A percentile compares a stretch with the other conserved stretches of the same genome.
These are phyloP conservation scores for Trichoderma citrinoviride DNA, from an alignment of 2,329 filamentous ascomycete genomes.

Conservation along the genomic window DNA sequence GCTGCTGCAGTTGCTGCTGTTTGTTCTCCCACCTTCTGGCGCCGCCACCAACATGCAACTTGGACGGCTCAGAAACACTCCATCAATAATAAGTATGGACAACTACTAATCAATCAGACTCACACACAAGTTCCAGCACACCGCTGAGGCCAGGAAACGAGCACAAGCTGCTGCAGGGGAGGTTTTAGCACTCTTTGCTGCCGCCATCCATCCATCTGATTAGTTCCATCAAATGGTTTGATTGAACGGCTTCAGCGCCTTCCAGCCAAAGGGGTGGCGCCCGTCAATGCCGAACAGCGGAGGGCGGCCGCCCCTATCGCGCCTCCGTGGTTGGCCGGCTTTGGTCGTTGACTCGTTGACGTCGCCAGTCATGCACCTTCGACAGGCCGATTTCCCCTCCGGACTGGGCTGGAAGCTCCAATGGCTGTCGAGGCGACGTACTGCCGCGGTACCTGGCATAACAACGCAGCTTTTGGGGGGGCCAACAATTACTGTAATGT, in stretches of 20 bases:
- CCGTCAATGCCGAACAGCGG: neutral
- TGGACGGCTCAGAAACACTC: too few relatives aligned
- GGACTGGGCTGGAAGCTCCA: neutral
- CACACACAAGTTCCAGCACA: too few relatives aligned
- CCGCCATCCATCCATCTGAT: too few relatives aligned
- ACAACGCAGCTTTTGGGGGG: neutral
- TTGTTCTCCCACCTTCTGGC: too few relatives aligned
- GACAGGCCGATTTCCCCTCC: neutral
- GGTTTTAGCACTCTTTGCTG: neutral
- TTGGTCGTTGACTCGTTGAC: too few relatives aligned
- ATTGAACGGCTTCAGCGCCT: neutral
- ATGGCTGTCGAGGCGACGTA: neutral
- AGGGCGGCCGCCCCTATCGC: neutral
- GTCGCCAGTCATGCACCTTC: neutral
- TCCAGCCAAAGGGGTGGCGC: neutral
- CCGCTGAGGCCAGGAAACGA: too few relatives aligned
- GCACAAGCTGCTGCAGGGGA: too few relatives aligned
- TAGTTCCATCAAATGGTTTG: too few relatives aligned
- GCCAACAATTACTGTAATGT: neutral
- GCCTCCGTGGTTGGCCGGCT: neutral
- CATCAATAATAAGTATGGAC: too few relatives aligned
- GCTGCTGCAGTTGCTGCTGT: too few relatives aligned
- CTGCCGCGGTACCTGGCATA: constrained; percentile 18
- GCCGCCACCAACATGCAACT: too few relatives aligned
- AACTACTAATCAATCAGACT: too few relatives aligned